Base-by-base conservation (phyloP, 345 rosid genomes). In the Boechera stricta region DNA sequence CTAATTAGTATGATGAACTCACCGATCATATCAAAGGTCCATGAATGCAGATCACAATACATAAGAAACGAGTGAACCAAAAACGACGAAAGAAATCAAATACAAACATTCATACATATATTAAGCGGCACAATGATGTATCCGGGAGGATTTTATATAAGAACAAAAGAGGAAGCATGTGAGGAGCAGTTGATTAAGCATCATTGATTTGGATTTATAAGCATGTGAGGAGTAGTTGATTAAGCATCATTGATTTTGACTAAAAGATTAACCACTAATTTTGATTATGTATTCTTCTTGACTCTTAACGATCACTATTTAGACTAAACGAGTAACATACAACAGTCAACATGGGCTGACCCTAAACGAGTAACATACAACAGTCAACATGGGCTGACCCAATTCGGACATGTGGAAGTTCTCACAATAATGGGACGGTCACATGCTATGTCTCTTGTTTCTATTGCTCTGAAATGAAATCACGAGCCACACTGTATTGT, bases 141-240 rank as follows among this genome's bases (percentile, higher is more conserved):
- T 38, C 54, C 61, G 54, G 33, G 60, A 26, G 29, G 11, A 45
- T 54, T 16, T 49, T 16, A 18, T 49, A 35, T 2, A 6, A 59
- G 28, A 7, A 38, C 44, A 58, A 67, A 58, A 5, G 15, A 59
- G 7, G 29, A 76, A 69, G 0, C 21, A 18, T 18, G 21, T 18
- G 21, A 18, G 21, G 0, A 18, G 21, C 0, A 18, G 21, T 18
- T 18, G 21, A 18, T 18, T 18, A 18, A 18, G 21, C 0, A 18
- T 18, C 21, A 18, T 18, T 18, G 21, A 18, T 18, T 18, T 18
- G 21, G 21, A 18, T 18, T 18, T 18, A 18, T 18, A 18, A 18
- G 31, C 79, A 76, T 68, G 74, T 68, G 68, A 39, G 55, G 45
- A 51, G 62, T 59, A 12, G 42, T 48, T 67, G 67, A 75, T 28